These are phyloP conservation scores for Senna siamea DNA, from an alignment of 306 rosid species.

Conservation along the genomic window DNA sequence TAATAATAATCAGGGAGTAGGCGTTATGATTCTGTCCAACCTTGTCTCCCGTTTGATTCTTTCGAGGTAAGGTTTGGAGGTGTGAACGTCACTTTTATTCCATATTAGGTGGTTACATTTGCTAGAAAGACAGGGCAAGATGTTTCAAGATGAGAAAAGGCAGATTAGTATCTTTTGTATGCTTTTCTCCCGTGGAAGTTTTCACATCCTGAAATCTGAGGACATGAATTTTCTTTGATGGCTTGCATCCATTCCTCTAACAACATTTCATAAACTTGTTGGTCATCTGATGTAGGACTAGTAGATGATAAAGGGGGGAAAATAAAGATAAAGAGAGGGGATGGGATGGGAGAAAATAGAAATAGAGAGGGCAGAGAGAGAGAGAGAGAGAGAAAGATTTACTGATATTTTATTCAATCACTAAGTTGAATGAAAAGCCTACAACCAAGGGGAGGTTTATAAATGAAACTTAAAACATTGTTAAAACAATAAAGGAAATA, in stretches of 20 bases:
- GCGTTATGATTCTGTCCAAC: neutral
- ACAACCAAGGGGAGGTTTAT: too few relatives aligned
- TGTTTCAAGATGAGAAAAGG: neutral
- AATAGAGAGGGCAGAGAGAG: too few relatives aligned
- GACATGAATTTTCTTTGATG: neutral
- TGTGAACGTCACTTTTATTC: neutral
- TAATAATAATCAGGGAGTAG: too few relatives aligned
- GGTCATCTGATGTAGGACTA: too few relatives aligned
- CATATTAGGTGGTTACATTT: neutral
- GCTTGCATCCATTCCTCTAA: neutral
- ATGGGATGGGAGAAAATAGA: too few relatives aligned
- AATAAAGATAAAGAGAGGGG: too few relatives aligned
- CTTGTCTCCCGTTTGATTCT: constrained; percentile 1
- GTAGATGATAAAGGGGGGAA: too few relatives aligned
- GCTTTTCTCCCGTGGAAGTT: neutral
- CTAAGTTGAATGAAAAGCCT: too few relatives aligned
- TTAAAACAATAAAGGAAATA: too few relatives aligned
- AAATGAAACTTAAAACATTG: too few relatives aligned
- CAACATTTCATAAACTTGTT: neutral
- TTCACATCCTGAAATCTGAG: neutral
- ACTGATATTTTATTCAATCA: too few relatives aligned
- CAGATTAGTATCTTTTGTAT: neutral
- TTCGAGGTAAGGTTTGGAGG: neutral
- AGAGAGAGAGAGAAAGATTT: too few relatives aligned
- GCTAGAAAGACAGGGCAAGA: neutral